Conservation (phyloP, 768 basidiomycete genomes). For the Tricholomella constricta region DNA sequence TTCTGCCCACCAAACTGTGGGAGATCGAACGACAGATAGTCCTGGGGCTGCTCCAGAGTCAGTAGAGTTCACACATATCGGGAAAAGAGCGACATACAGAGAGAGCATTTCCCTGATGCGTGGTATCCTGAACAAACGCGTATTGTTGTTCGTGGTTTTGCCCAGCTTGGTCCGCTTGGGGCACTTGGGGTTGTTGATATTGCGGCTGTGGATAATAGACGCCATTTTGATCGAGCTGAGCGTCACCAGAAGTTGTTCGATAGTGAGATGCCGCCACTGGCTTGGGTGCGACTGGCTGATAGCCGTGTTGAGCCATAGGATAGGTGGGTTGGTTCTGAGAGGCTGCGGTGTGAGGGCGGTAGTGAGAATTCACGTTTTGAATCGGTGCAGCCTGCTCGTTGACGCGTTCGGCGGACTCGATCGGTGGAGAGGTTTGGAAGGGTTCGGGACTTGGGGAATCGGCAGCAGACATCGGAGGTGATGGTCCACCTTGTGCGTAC, state of each 20-base stretch:
- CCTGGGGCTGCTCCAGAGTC: conserved; percentile 1
- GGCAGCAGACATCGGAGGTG: conserved; percentile 54
- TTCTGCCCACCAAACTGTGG: conserved; percentile 14
- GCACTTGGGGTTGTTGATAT: not conserved
- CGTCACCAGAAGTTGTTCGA: not conserved
- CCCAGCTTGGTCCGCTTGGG: not conserved
- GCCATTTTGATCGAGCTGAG: not conserved
- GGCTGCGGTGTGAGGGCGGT: conserved; percentile 3
- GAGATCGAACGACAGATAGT: conserved; percentile 11
- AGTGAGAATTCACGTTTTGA: conserved; percentile 6
- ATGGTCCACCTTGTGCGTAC: conserved; percentile 46
- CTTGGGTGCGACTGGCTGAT: not conserved
- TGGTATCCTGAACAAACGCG: not conserved
- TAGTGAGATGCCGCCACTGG: conserved; percentile 1
- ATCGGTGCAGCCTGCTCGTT: not conserved
- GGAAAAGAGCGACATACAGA: conserved; percentile 1
- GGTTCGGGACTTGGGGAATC: conserved; percentile 43
- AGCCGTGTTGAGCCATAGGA: not conserved
- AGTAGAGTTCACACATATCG: not conserved
- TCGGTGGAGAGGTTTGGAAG: conserved; percentile 2
- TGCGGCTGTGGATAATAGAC: conserved; percentile 1
- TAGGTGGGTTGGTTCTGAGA: not conserved
- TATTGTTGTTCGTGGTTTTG: conserved; percentile 11
- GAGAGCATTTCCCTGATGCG: not conserved
- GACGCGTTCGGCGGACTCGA: conserved; percentile 4